Evolutionary conservation across 164 flowering plant genomes (phyloP), one percentile per base, ranked within the genome.

Genomic region (Kingdonia uniflora): DNA sequence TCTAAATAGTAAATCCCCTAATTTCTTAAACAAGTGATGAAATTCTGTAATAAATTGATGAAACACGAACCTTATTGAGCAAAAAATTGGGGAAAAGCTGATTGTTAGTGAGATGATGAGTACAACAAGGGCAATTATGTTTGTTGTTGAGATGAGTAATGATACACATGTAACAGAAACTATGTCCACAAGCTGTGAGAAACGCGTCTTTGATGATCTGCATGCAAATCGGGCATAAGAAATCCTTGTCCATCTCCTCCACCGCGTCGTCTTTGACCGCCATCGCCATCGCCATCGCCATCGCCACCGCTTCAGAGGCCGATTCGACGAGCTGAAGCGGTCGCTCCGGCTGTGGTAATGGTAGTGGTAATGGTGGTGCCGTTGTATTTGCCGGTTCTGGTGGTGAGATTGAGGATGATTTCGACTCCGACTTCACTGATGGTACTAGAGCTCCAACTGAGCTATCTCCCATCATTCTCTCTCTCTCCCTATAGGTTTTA

Each of bases 121-220:
- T 80, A 46, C 99, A 92, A 64, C 92, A 84, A 23, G 99, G 97
- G 63, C 99, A 92, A 72, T 92, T 91, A 49, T 66, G 82, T 78
- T 92, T 92, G 77, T 82, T 77, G 26, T 80, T 73, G 15, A 92
- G 82, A 70, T 92, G 99, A 24, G 95, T 92, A 24, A 70, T 72
- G 51, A 92, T 86, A 40, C 99, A 92, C 92, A 84, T 92, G 69
- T 86, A 92, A 64, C 99, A 92, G 67, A 84, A 92, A 68, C 94
- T 88, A 62, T 92, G 99, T 1, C 99, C 97, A 46, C 99, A 92
- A 1, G 85, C 72, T 13, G 99, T 92, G 0, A 92, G 75, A 55
- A 92, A 88, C 24, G 97, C 99, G 41, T 88, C 99, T 63, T 81
- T 92, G 15, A 92, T 80, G 6, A 81, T 75, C 70, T 92, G 97